Conservation (phyloP, 208 protist species). For the Phytomonas sp. region DNA sequence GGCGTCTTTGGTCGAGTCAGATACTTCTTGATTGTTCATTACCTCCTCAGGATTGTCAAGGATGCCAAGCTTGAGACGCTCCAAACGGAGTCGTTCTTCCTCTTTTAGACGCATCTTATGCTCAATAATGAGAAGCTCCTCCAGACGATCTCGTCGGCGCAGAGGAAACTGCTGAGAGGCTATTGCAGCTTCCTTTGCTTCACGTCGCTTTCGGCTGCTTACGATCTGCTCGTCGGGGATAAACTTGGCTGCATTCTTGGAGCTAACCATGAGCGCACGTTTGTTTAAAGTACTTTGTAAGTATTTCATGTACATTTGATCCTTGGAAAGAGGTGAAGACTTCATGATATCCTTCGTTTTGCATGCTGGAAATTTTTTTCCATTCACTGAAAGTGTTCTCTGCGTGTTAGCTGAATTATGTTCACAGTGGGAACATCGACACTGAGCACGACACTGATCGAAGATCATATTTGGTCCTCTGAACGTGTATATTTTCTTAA, state of each 20-base stretch:
- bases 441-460: constrained; percentile 71
- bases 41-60: constrained; percentile 26
- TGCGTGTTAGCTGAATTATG: constrained; percentile 22
- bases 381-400: not conserved
- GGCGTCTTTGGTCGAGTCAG: not conserved
- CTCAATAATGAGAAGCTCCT: constrained; percentile 83
- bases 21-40: not conserved
- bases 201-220: constrained; percentile 58
- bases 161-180: constrained; percentile 56
- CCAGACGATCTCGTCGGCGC: constrained; percentile 78
- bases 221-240: constrained; percentile 76
- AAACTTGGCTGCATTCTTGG: constrained; percentile 61
- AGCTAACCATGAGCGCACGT: constrained; percentile 49
- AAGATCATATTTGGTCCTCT: constrained; percentile 42
- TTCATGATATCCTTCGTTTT: constrained; percentile 28
- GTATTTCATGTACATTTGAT: constrained; percentile 67
- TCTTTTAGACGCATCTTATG: constrained; percentile 58
- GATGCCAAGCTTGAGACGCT: constrained; percentile 46
- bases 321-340: constrained; percentile 37
- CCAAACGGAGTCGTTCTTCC: constrained; percentile 43
- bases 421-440: constrained; percentile 71
- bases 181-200: constrained; percentile 50
- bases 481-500: not conserved
- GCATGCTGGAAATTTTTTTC: constrained; percentile 2
- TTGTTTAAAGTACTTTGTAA: constrained; percentile 45